phyloP scores from a whole-genome alignment of 75 land plant species.

The Adiantum capillusveneris region DNA sequence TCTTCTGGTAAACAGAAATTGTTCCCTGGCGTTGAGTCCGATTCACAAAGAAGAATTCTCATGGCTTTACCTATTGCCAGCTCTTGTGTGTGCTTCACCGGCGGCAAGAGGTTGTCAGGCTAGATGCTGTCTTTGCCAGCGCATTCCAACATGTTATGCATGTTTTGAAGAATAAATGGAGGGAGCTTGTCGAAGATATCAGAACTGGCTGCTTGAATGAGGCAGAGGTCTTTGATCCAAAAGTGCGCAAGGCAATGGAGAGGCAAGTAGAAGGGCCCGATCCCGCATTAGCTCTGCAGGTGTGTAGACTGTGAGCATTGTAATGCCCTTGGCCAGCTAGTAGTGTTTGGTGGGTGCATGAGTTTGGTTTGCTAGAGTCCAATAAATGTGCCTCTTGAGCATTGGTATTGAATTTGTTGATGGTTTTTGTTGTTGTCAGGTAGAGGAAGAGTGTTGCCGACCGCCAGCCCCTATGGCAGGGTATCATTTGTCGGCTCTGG shows the following conservation, averaged over 20 bases:
- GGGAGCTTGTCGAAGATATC: conserved; percentile 50
- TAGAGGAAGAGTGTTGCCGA: too few relatives aligned
- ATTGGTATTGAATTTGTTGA: too few relatives aligned
- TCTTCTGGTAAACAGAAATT: conserved; percentile 81
- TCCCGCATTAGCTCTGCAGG: too few relatives aligned
- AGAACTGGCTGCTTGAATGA: background rate
- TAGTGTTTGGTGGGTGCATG: too few relatives aligned
- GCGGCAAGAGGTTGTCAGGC: conserved; percentile 45
- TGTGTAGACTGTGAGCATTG: too few relatives aligned
- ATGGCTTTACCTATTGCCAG: conserved; percentile 67
- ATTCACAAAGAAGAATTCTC: conserved; percentile 40
- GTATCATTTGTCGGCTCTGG: conserved; percentile 73
- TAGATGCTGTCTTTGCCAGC: conserved; percentile 69
- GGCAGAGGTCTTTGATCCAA: too few relatives aligned
- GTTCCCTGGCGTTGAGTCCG: conserved; percentile 70
- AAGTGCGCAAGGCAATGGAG: too few relatives aligned
- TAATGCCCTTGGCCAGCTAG: too few relatives aligned
- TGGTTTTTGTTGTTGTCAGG: too few relatives aligned
- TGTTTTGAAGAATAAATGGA: conserved; percentile 61
- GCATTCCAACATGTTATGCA: conserved; percentile 56
- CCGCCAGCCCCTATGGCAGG: conserved; percentile 51
- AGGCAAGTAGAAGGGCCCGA: too few relatives aligned
- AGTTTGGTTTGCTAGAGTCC: too few relatives aligned
- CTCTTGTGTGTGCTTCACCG: conserved; percentile 66
- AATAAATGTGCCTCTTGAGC: too few relatives aligned